Evolutionary conservation across 352 stramenopile genomes (phyloP), one percentile per base, ranked within the genome.

Genomic region (Elongisporangium senticosum): DNA sequence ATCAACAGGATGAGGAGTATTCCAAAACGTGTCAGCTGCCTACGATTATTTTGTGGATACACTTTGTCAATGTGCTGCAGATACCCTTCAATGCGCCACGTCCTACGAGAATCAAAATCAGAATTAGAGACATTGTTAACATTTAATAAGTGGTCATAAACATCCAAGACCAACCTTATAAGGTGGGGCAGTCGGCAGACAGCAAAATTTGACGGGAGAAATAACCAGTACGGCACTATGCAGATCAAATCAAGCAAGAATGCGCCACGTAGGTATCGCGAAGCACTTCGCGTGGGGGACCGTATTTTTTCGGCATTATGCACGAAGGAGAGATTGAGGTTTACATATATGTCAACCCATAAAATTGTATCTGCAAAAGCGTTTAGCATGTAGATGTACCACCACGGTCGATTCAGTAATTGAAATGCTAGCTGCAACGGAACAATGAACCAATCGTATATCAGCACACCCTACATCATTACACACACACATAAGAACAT

Each of bases 271-370:
- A 87, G 13, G 55, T 89, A 89, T 28, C 63, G 61, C 4, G 40
- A n/a, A 0, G 75, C 69, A 40, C 71, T 86, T 49, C 64, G 59
- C 7, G 55, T 60, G 3, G 79, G 59, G 17, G 83, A 63, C 37
- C 74, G 62, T 23, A 87, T 87, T 33, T 79, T 86, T 48, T 89
- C 79, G 1, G 74, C 65, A 37, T 87, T 61, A 7, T 67, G 49
- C 4, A 60, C 69, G 58, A 80, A 89, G 5, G 77, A 83, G 0
- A 87, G 60, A 13, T 76, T 83, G 22, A 86, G 73, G 54, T 87
- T 89, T 5, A 86, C 22, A n/a, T 85, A 63, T 4, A 89, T 56
- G 23, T 87, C 77, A 10, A 65, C 57, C 8, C 64, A 63, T 4
- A 88, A 49, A 1, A 68, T 48, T 11, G 71, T 4, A 43, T 74